Percentiles rank a stretch among this genome's conserved stretches.
phyloP scores from a whole-genome alignment of 345 rosid genomes.

The Salix viminalis region DNA sequence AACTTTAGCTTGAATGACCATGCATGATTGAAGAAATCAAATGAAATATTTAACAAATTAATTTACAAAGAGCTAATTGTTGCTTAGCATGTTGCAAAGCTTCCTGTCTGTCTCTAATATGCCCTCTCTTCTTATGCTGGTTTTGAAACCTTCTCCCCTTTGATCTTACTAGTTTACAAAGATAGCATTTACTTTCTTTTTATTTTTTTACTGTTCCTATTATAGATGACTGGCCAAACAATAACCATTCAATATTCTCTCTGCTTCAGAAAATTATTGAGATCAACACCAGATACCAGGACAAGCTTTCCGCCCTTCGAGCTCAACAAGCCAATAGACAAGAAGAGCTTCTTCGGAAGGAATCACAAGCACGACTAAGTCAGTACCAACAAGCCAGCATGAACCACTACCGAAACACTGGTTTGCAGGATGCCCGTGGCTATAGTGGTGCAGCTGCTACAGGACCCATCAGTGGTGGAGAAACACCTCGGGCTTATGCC shows the following conservation, averaged over 20 bases:
- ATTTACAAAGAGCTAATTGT: neutral
- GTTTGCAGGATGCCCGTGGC: conserved; percentile 12
- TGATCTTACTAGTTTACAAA: neutral
- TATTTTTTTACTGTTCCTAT: neutral
- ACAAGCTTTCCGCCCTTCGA: conserved; percentile 6
- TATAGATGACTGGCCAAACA: neutral
- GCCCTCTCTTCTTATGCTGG: neutral
- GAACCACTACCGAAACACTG: neutral
- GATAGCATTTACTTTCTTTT: neutral
- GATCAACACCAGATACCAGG: conserved; percentile 22
- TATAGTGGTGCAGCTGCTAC: conserved; percentile 8
- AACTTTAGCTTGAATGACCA: neutral
- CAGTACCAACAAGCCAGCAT: conserved; percentile 19
- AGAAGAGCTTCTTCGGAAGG: conserved; percentile 18
- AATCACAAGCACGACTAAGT: conserved; percentile 12
- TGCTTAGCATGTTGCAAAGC: neutral
- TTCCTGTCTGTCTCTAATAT: neutral
- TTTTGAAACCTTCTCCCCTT: neutral
- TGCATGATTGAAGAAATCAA: neutral
- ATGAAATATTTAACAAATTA: neutral
- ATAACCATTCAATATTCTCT: neutral
- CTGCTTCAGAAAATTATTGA: conserved; percentile 15
- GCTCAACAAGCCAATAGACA: conserved; percentile 12
- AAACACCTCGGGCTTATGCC: neutral
- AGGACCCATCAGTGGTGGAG: neutral